Evolutionary conservation across 1,139 yeast genomes (phyloP).

Genomic region (Yamadazyma dendronema): DNA sequence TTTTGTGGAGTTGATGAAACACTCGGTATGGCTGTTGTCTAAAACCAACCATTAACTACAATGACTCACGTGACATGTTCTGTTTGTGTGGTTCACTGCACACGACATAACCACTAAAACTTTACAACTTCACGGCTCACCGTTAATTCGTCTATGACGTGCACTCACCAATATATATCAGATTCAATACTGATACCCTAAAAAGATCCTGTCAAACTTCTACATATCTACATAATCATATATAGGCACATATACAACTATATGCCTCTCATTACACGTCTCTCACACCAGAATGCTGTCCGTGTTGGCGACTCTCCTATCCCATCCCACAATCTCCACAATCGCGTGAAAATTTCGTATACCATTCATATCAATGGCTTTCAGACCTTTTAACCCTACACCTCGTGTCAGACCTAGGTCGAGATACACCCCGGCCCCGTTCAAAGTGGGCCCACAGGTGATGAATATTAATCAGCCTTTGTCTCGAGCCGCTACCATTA

Average conservation of each 20-base stretch:
- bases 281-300: neutral
- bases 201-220: no score
- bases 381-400: conserved; percentile 22
- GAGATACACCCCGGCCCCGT: conserved; percentile 19
- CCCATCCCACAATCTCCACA: neutral
- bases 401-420: conserved; percentile 13
- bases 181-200: no score
- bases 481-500: conserved; percentile 40
- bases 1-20: conserved; percentile 52
- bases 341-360: neutral
- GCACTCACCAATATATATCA: no score
- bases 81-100: no score
- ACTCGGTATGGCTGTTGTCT: conserved; percentile 38
- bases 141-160: no score
- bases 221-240: no score
- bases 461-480: conserved; percentile 45
- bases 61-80: no score
- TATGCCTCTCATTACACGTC: no score
- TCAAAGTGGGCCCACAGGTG: conserved; percentile 22
- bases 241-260: no score
- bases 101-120: no score
- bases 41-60: no score
- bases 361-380: conserved; percentile 16
- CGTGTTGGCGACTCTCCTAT: conserved; percentile 1
- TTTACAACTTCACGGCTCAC: no score